These are phyloP conservation scores for Clonostachys sp. DNA, from an alignment of 2,329 filamentous ascomycete genomes.

Conservation along the genomic window DNA sequence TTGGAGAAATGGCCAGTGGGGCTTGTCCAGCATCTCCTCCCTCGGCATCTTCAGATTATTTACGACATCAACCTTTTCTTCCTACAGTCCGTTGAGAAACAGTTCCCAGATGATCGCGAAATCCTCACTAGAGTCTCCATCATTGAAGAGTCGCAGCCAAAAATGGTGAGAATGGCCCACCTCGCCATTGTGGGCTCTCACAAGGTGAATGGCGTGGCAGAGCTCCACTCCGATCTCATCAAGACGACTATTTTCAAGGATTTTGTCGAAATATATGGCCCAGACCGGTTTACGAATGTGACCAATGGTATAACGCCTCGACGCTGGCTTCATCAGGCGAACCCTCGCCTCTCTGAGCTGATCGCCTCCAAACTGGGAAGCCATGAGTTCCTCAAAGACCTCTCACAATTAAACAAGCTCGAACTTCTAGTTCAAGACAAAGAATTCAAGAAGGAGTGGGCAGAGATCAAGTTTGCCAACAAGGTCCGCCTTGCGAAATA, in stretches of 20 bases:
- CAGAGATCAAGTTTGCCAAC: constrained; percentile 94
- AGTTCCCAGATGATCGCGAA: constrained; percentile 85
- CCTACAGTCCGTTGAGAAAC: constrained; percentile 84
- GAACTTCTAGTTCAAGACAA: constrained; percentile 83
- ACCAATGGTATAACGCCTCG: constrained; percentile 97
- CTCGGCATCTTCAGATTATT: constrained; percentile 93
- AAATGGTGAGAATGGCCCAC: constrained; percentile 98
- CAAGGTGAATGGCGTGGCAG: constrained; percentile 98
- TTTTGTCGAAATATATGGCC: constrained; percentile 91
- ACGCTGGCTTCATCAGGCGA: constrained; percentile 96
- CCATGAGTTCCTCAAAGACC: constrained; percentile 81
- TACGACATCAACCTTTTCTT: constrained; percentile 97
- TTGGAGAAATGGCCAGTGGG: constrained; percentile 98
- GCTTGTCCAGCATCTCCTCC: constrained; percentile 85
- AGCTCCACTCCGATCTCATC: constrained; percentile 95
- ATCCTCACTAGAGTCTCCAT: constrained; percentile 87
- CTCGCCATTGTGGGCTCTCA: constrained; percentile 94
- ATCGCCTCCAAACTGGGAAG: constrained; percentile 87
- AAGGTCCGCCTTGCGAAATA: constrained; percentile 89
- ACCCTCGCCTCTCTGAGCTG: constrained; percentile 84
- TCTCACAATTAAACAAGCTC: constrained; percentile 80
- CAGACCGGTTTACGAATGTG: constrained; percentile 97
- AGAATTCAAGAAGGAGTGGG: constrained; percentile 89
- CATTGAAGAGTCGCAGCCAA: constrained; percentile 92
- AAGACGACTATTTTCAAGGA: constrained; percentile 99